Evolutionary conservation across 179 eudicot genomes (phyloP).

Genomic region (Drosera spatulata): DNA sequence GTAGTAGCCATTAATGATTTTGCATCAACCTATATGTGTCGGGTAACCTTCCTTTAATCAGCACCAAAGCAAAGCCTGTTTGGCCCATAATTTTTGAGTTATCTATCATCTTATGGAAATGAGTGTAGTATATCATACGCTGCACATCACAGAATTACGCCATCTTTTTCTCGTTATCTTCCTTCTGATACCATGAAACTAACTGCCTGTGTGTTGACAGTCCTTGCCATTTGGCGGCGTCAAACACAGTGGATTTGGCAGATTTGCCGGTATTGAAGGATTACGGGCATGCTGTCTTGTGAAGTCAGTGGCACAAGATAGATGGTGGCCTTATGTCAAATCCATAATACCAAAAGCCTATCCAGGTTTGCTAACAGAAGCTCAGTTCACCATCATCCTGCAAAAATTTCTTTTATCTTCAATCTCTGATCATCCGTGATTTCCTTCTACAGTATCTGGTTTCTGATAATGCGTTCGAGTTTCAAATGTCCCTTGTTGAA

Average conservation of each 20-base stretch:
- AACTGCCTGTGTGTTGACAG: no score
- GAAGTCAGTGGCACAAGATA: constrained; percentile 88
- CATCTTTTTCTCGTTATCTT: no score
- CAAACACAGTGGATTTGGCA: constrained; percentile 95
- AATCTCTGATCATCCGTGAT: constrained; percentile 3
- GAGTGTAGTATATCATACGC: no score
- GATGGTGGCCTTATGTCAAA: constrained; percentile 94
- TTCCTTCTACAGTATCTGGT: constrained; percentile 65
- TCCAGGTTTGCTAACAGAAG: constrained; percentile 44
- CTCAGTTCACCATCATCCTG: neutral
- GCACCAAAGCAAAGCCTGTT: no score
- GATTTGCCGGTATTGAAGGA: constrained; percentile 97
- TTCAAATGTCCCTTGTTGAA: constrained; percentile 85
- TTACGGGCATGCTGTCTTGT: constrained; percentile 93
- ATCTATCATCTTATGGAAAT: no score
- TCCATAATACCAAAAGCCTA: constrained; percentile 90
- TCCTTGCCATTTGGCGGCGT: constrained; percentile 98
- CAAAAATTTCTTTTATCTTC: neutral
- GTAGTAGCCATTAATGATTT: constrained; percentile 92
- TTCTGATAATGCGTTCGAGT: constrained; percentile 74
- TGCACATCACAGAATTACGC: no score
- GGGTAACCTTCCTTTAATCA: constrained; percentile 32
- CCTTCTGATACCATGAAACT: no score
- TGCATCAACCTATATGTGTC: constrained; percentile 93
- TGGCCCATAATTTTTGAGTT: no score